Conservation (phyloP, 2,329 filamentous ascomycete species). For the Trichoderma atroviride region DNA sequence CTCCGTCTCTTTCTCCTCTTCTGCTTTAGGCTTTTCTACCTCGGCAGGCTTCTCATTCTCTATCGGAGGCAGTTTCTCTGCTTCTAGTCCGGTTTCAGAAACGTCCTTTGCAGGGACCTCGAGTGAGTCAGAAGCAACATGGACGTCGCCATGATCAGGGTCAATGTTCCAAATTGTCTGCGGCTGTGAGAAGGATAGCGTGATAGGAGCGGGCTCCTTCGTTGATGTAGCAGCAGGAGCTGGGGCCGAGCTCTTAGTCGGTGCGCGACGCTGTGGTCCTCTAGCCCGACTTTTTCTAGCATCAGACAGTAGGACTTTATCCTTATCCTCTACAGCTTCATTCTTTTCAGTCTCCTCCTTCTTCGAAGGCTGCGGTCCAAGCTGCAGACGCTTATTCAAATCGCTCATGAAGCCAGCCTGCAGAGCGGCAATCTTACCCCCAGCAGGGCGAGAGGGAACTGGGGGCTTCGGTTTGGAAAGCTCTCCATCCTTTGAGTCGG, state of each 20-base stretch:
- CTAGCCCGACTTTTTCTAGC: slow-evolving; percentile 88
- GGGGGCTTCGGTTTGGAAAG: slow-evolving; percentile 76
- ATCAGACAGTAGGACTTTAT: slow-evolving; percentile 81
- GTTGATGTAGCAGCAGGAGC: slow-evolving; percentile 36
- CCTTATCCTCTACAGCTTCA: slow-evolving; percentile 60
- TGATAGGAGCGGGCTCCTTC: not conserved
- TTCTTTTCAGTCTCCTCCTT: slow-evolving; percentile 67
- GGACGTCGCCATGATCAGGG: slow-evolving; percentile 50
- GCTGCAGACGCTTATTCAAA: slow-evolving; percentile 82
- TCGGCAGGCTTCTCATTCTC: slow-evolving; percentile 21
- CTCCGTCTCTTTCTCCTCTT: slow-evolving; percentile 9
- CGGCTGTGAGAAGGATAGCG: slow-evolving; percentile 46
- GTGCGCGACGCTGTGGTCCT: slow-evolving; percentile 78
- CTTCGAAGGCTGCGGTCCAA: slow-evolving; percentile 81
- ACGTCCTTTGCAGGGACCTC: slow-evolving; percentile 24
- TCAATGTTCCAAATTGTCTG: slow-evolving; percentile 57
- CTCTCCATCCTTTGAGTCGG: slow-evolving; percentile 47
- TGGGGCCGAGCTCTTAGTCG: slow-evolving; percentile 53
- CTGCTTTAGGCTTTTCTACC: not conserved
- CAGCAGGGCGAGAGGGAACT: slow-evolving; percentile 72
- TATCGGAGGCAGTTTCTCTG: slow-evolving; percentile 1
- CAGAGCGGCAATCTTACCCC: slow-evolving; percentile 86
- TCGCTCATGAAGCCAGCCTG: slow-evolving; percentile 93
- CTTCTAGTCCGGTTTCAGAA: not conserved
- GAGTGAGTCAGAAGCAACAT: slow-evolving; percentile 29